A percentile compares a stretch with the other conserved stretches of the same genome.
These are phyloP conservation scores for Boletus semigastroideus DNA, from an alignment of 1,284 basidiomycete genomes.

Conservation along the genomic window DNA sequence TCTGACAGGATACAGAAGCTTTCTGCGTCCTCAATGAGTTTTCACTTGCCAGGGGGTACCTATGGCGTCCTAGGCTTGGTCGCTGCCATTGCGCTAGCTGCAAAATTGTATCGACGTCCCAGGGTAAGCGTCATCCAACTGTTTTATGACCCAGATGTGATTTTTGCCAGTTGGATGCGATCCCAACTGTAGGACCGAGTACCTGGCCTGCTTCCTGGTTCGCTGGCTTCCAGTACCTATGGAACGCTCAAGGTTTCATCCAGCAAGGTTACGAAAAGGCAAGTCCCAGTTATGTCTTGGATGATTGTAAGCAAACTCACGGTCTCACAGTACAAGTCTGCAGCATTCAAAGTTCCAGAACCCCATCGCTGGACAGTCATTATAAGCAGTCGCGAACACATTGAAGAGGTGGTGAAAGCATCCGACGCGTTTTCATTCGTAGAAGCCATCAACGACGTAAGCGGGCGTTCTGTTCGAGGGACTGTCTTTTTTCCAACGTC, in stretches of 20 bases:
- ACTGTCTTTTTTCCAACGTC: background rate
- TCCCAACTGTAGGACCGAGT: slow-evolving; percentile 19
- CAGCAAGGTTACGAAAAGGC: slow-evolving; percentile 24
- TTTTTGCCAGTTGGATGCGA: slow-evolving; percentile 10
- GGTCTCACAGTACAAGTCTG: slow-evolving; percentile 17
- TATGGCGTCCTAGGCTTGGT: slow-evolving; percentile 1
- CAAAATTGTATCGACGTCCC: background rate
- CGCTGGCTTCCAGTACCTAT: slow-evolving; percentile 9
- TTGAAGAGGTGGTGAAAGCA: slow-evolving; percentile 43
- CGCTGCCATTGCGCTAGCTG: background rate
- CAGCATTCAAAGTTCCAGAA: slow-evolving; percentile 42
- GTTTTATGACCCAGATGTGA: background rate
- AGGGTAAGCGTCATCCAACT: background rate
- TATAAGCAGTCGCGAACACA: slow-evolving; percentile 32
- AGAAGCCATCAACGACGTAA: slow-evolving; percentile 37
- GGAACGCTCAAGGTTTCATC: slow-evolving; percentile 5
- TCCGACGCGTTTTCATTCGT: slow-evolving; percentile 38
- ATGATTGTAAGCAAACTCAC: background rate
- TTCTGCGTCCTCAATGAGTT: too few relatives aligned
- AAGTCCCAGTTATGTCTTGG: background rate
- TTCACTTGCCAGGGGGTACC: background rate
- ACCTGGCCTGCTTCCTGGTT: slow-evolving; percentile 16
- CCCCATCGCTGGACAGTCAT: slow-evolving; percentile 42
- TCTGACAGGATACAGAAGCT: too few relatives aligned
- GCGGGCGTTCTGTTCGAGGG: background rate